Base-by-base conservation (phyloP, 345 rosid genomes). In the Laguncularia racemosa region DNA sequence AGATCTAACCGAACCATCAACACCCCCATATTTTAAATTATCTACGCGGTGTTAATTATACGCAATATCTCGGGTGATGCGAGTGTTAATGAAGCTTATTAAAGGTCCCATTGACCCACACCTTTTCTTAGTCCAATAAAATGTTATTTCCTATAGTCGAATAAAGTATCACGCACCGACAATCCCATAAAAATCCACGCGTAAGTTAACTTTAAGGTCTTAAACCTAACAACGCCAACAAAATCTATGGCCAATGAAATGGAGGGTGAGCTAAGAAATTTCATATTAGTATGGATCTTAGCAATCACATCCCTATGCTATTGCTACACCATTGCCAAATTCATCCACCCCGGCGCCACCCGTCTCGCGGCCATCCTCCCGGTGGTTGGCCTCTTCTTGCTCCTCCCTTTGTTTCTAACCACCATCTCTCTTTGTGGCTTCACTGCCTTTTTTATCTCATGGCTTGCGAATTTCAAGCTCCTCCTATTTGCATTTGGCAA, bases 401-500 rank as follows among this genome's bases (percentile, higher is more conserved):
- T 60, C 61, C 67, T 74, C 14, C 78, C 78, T 14, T 58, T 66
- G n/a, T 1, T 40, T 16, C 51, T 70, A 59, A 40, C 67, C 33
- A 5, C 71, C 17, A 0, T 48, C 44, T 65, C 62, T 58, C 66
- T 74, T 16, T 14, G 63, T 3, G 65, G 62, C 53, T 26, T 48
- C 43, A 50, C 71, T 0, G 52, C 50, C 20, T 66, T 74, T 74
- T 74, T 74, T 40, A 53, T 74, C 0, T n/a, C 54, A 1, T 69
- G 68, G 71, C 74, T 69, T 9, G 68, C 58, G 53, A 58, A 17
- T 53, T 62, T 59, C 71, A 74, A 70, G 63, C 73, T 74, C 59
- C 68, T 74, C 46, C 71, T 69, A 44, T 62, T 74, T 60, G 66
- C 78, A 58, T 58, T 66, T 17, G 66, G 60, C 53, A 63, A 69